Evolutionary conservation across 495 filamentous ascomycete species (phyloP), one percentile per base, ranked within the genome.

Genomic region (Rostrohypoxylon terebratum): DNA sequence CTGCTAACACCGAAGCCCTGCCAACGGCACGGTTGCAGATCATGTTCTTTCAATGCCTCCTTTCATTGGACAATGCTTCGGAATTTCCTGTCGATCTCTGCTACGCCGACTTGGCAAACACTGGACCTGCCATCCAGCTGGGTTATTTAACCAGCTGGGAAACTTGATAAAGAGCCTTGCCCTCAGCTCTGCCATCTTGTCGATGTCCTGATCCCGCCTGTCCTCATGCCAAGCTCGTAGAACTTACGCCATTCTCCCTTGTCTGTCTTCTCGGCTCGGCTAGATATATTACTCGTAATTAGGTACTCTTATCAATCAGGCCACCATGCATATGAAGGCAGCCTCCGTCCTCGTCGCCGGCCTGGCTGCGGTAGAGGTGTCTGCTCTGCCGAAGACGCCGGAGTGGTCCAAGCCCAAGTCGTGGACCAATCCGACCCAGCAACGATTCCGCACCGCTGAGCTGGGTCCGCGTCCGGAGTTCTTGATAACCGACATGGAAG

Each of bases 391-490:
- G 8, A 69, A 59, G 36, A 34, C 60, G 28, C 33, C 38, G 48
- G 47, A 23, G 42, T 60, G 54, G 36, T 48, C 45, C 31, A 65
- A 60, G 11, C 51, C 54, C n/a, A 55, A 55, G n/a, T 38, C 34
- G 2, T 59, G 34, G 55, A 8, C 18, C 25, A 7, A 18, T 18
- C 60, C 70, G 14, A 34, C 64, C 6, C 65, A 66, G 58, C 76
- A 77, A 33, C 68, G 62, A 61, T 75, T 82, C 71, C 76, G 65
- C 23, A 70, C 64, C 40, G 78, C 87, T 63, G 80, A 86, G 58
- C 82, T 90, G 16, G 88, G 87, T 6, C 85, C 85, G 0, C 83
- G 89, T 5, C 88, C 88, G 0, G 87, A 85, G 75, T 90, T 82
- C 75, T 80, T 90, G 7, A 79, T 90, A 64, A 78, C 87, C 68